Conservation (phyloP, 495 filamentous ascomycete species). For the Hypomontagnella submonticulosa region DNA sequence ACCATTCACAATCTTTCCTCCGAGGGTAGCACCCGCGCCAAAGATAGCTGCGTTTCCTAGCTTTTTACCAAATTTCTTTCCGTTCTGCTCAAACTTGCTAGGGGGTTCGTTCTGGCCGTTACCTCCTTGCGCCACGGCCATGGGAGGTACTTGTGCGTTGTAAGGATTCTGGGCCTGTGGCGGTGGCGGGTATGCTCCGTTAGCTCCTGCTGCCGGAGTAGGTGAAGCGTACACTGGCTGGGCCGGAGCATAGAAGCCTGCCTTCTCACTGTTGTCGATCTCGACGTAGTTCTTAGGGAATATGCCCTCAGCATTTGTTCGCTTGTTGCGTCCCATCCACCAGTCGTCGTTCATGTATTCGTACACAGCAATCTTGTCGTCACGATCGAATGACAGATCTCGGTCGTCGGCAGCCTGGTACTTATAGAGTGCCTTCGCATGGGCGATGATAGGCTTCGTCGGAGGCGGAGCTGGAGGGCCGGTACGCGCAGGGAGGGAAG, state of each 20-base stretch:
- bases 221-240: slow-evolving; percentile 48
- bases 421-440: slow-evolving; percentile 84
- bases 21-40: slow-evolving; percentile 89
- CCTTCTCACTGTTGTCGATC: slow-evolving; percentile 54
- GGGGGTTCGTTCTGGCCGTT: slow-evolving; percentile 26
- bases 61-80: slow-evolving; percentile 76
- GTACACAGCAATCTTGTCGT: slow-evolving; percentile 80
- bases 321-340: slow-evolving; percentile 89
- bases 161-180: slow-evolving; percentile 57
- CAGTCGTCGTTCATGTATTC: slow-evolving; percentile 97
- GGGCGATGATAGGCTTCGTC: slow-evolving; percentile 68
- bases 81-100: slow-evolving; percentile 64
- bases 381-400: slow-evolving; percentile 78
- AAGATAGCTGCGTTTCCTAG: slow-evolving; percentile 80
- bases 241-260: slow-evolving; percentile 45
- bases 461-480: slow-evolving; percentile 60
- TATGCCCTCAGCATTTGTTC: slow-evolving; percentile 85
- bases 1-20: slow-evolving; percentile 89
- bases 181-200: slow-evolving; percentile 48
- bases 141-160: slow-evolving; percentile 62
- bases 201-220: slow-evolving; percentile 21
- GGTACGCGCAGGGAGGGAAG: slow-evolving; percentile 64
- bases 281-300: slow-evolving; percentile 92
- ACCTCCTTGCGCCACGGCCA: slow-evolving; percentile 54
- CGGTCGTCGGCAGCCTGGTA: slow-evolving; percentile 82